Percentiles rank a stretch among this genome's conserved stretches.
Conservation (phyloP, 768 basidiomycete genomes). For the Tubosaeta brunneosetosa region DNA sequence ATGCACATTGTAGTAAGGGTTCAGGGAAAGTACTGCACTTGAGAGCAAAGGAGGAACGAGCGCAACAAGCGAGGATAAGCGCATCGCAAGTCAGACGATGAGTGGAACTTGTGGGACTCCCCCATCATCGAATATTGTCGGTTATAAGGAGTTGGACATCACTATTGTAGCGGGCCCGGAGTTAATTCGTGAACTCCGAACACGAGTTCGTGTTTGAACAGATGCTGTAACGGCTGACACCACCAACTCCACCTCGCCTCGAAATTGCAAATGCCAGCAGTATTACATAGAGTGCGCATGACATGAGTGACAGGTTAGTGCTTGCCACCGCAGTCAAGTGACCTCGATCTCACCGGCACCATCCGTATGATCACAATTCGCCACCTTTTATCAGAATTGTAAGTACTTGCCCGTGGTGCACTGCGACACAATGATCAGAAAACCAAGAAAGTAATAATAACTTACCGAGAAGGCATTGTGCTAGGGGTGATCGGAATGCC, state of each 20-base stretch:
- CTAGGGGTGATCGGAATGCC: neutral
- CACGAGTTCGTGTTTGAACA: no score
- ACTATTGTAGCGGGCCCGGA: neutral
- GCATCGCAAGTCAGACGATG: slow-evolving; percentile 8
- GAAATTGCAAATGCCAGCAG: no score
- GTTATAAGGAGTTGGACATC: neutral
- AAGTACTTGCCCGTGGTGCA: neutral
- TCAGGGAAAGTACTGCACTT: slow-evolving; percentile 11
- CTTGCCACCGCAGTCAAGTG: no score
- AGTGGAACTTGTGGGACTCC: neutral
- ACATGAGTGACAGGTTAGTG: no score
- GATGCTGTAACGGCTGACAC: no score
- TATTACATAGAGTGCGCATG: no score
- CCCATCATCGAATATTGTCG: neutral
- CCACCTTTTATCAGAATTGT: neutral
- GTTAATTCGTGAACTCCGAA: no score
- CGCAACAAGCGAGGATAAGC: slow-evolving; percentile 2
- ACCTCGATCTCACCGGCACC: no score
- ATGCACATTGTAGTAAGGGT: slow-evolving; percentile 32
- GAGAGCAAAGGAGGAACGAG: slow-evolving; percentile 15
- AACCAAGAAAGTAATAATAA: neutral
- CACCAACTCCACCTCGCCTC: no score
- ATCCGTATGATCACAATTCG: no score
- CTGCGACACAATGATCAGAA: neutral
- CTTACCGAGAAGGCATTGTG: no score